A percentile compares a stretch with the other conserved stretches of the same genome.
phyloP scores from a whole-genome alignment of 2,329 filamentous ascomycete species.

The Graphiopsis chlorocephala region DNA sequence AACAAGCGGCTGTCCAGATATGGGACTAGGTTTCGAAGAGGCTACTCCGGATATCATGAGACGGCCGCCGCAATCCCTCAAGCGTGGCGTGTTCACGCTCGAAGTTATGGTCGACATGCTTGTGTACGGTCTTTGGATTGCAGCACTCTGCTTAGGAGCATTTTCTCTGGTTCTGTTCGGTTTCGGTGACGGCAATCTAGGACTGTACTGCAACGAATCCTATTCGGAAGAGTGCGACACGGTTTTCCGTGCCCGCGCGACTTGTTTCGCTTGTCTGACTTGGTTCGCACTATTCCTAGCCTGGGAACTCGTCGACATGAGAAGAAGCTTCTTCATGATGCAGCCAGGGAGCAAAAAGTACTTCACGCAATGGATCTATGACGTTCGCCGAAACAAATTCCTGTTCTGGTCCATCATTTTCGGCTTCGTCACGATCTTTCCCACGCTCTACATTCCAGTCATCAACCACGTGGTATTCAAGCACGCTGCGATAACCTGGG shows the following conservation, averaged over 20 bases:
- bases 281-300: slow-evolving; percentile 76
- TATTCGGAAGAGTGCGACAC: slow-evolving; percentile 57
- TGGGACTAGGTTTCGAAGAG: slow-evolving; percentile 78
- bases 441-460: slow-evolving; percentile 62
- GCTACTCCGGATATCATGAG: slow-evolving; percentile 75
- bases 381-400: slow-evolving; percentile 71
- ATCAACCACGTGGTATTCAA: slow-evolving; percentile 65
- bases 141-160: slow-evolving; percentile 61
- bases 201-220: slow-evolving; percentile 57
- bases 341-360: slow-evolving; percentile 60
- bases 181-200: slow-evolving; percentile 51
- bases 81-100: slow-evolving; percentile 69
- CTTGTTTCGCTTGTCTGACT: slow-evolving; percentile 70
- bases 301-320: slow-evolving; percentile 74
- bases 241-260: slow-evolving; percentile 71
- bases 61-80: slow-evolving; percentile 70
- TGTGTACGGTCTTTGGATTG: slow-evolving; percentile 76
- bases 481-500: slow-evolving; percentile 64
- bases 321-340: slow-evolving; percentile 73
- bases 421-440: slow-evolving; percentile 47
- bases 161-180: slow-evolving; percentile 67
- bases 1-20: slow-evolving; percentile 81
- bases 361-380: slow-evolving; percentile 61
- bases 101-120: slow-evolving; percentile 78
- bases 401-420: slow-evolving; percentile 45